A percentile compares a stretch with the other conserved stretches of the same genome.
phyloP scores from a whole-genome alignment of 1,284 basidiomycete species.

The Irpex sp. region DNA sequence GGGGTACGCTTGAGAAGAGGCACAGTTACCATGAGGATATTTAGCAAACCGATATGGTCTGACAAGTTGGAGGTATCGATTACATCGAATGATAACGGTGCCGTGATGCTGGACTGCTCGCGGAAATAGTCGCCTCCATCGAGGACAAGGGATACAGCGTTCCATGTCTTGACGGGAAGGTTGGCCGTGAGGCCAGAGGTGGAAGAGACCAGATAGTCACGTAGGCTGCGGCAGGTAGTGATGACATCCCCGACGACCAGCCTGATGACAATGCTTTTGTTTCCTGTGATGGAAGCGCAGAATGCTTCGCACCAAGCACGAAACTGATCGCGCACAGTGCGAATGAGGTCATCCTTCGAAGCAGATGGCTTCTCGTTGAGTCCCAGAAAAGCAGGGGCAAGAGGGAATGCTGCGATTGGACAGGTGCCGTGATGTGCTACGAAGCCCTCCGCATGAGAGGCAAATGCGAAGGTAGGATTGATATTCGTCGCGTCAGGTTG shows the following conservation, averaged over 20 bases:
- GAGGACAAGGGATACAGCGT: constrained; percentile 12
- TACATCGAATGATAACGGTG: constrained; percentile 43
- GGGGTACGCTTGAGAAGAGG: constrained; percentile 32
- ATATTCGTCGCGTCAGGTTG: constrained; percentile 30
- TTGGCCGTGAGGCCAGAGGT: too few species aligned
- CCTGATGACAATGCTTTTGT: constrained; percentile 25
- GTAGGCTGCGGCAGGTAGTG: constrained; percentile 30
- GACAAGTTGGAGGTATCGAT: constrained; percentile 54
- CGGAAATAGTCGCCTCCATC: not conserved
- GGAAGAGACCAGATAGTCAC: not conserved
- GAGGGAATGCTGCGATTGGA: constrained; percentile 45
- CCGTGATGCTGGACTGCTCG: constrained; percentile 8
- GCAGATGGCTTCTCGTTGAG: not conserved
- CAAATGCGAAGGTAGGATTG: constrained; percentile 49
- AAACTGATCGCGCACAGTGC: constrained; percentile 31
- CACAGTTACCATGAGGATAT: constrained; percentile 37
- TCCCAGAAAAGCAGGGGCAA: constrained; percentile 29
- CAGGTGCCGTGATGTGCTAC: constrained; percentile 44
- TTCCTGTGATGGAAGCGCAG: constrained; percentile 7
- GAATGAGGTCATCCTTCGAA: constrained; percentile 23
- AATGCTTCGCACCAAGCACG: constrained; percentile 34
- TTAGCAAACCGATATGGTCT: constrained; percentile 49
- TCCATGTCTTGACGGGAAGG: constrained; percentile 35
- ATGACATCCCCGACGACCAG: constrained; percentile 36
- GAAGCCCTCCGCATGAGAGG: constrained; percentile 36